Conservation (phyloP, 169 alveolate species). For the Plasmodium yoelii region DNA sequence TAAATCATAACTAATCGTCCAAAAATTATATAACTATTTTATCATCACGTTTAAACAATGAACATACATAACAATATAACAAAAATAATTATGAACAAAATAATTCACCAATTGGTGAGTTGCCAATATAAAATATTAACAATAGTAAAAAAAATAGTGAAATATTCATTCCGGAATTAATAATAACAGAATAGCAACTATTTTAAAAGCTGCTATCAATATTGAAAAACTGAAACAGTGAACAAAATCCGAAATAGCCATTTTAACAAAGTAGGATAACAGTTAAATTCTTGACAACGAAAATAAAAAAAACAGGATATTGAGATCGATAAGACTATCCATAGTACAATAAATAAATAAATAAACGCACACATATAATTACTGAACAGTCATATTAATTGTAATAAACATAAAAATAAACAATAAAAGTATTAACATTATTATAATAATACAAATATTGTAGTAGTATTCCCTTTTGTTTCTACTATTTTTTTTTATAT, state of each 20-base stretch:
- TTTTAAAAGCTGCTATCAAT: constrained; percentile 12
- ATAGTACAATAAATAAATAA: background rate
- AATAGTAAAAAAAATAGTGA: background rate
- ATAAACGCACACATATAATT: background rate
- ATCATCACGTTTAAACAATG: constrained; percentile 1
- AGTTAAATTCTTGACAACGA: constrained; percentile 30
- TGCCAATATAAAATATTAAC: too few relatives aligned
- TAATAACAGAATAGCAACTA: background rate
- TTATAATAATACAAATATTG: too few relatives aligned
- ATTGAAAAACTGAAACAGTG: constrained; percentile 4
- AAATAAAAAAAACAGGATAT: constrained; percentile 43
- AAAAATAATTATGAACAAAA: constrained; percentile 1
- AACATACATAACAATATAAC: background rate
- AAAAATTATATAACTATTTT: background rate
- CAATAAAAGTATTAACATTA: too few relatives aligned
- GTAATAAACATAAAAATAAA: too few relatives aligned
- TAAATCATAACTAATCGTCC: background rate
- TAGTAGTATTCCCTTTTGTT: too few relatives aligned
- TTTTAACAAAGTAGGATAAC: background rate
- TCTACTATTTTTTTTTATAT: too few relatives aligned
- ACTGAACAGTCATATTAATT: too few relatives aligned
- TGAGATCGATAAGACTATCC: constrained; percentile 62
- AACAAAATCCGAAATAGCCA: background rate
- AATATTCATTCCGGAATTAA: background rate
- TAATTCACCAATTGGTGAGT: background rate